Evolutionary conservation across 768 basidiomycete species (phyloP), one percentile per base, ranked within the genome.

Genomic region (Leccinum sublutescens): DNA sequence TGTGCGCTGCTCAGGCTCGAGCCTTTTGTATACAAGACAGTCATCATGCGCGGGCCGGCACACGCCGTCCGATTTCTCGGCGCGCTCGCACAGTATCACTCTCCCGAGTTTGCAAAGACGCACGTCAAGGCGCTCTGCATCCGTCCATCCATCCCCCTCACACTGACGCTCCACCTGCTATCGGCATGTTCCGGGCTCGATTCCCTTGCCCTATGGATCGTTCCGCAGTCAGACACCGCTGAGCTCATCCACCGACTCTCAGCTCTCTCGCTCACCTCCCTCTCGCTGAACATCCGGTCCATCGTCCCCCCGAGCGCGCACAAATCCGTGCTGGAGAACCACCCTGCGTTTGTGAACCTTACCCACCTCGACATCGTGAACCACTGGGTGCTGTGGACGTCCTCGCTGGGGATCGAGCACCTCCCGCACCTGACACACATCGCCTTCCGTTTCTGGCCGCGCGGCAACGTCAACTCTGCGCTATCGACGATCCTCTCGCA

Each of bases 311-410:
- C 31, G 6, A 55, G 31, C 43, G 50, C 48, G 23, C 27, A 25
- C 12, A 27, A 53, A 23, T 25, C 33, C 19, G 40, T 36, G 6
- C 40, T 59, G 43, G 59, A 36, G 9, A 27, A 56, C 45, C 54
- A 59, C n/a, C 67, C 64, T 10, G 55, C 17, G 19, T 68, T 66
- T 40, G 29, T 31, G 4, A 48, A 51, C 36, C 43, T 68, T 1
- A 64, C 65, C 12, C 62, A 66, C 23, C 65, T 69, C 19, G 65
- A 68, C 23, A 45, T 69, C 49, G 52, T 67, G n/a, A 59, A 67
- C 21, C 54, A 62, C 9, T 67, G 65, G 65, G 51, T 57, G 1
- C 55, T 68, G 8, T 68, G 62, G 64, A 60, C 33, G n/a, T 62
- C 67, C 2, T 55, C 60, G 2, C 53, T 61, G 21, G 60, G 64